These are phyloP conservation scores for Microcera coccophila DNA, from an alignment of 2,329 filamentous ascomycete species.

Conservation along the genomic window DNA sequence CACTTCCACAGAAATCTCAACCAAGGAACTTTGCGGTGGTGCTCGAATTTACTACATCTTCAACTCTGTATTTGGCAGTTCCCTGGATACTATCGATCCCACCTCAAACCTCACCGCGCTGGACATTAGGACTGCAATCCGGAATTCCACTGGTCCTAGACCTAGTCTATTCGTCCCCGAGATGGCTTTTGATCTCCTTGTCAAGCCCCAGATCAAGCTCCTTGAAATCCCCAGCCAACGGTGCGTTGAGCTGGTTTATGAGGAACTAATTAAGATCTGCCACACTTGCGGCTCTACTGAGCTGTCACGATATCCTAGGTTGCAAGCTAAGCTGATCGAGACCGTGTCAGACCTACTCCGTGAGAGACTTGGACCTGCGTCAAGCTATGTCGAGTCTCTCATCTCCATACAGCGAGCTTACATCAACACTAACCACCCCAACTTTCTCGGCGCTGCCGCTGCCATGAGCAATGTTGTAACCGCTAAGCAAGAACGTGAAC, in stretches of 20 bases:
- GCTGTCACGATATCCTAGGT: constrained; percentile 81
- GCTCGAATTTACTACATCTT: constrained; percentile 98
- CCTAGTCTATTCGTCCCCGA: constrained; percentile 97
- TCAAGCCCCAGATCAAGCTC: constrained; percentile 98
- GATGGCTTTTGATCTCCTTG: constrained; percentile 92
- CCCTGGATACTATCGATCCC: constrained; percentile 91
- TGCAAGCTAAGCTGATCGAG: constrained; percentile 96
- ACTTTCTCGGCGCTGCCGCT: constrained; percentile 92
- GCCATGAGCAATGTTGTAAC: constrained; percentile 97
- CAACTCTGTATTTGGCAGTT: constrained; percentile 97
- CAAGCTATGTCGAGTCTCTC: constrained; percentile 88
- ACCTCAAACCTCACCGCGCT: constrained; percentile 91
- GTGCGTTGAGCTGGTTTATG: constrained; percentile 96
- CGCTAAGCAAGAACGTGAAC: constrained; percentile 91
- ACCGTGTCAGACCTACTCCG: constrained; percentile 93
- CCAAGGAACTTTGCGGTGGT: constrained; percentile 92
- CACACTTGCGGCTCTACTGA: constrained; percentile 97
- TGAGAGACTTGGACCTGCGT: constrained; percentile 85
- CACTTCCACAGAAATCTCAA: constrained; percentile 97
- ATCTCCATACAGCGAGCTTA: constrained; percentile 97
- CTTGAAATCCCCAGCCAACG: constrained; percentile 91
- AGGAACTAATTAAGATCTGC: constrained; percentile 98
- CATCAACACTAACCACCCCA: constrained; percentile 99
- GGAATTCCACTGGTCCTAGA: constrained; percentile 93
- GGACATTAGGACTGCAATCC: constrained; percentile 94